Percentiles rank a stretch among this genome's conserved stretches.
phyloP scores from a whole-genome alignment of 2,329 filamentous ascomycete species.

The Epichloe gansuensis region DNA sequence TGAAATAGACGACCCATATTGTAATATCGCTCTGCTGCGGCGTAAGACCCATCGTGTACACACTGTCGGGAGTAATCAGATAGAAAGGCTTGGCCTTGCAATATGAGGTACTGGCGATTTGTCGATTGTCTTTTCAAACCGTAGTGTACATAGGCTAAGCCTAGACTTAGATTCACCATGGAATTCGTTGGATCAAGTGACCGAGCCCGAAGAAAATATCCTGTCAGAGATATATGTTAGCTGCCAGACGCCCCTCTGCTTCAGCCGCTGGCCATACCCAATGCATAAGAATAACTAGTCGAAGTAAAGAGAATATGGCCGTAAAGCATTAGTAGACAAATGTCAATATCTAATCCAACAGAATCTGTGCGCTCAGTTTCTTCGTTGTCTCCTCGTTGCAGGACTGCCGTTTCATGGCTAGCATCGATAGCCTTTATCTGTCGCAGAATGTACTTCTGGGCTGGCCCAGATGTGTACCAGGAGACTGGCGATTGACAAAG shows the following conservation, averaged over 20 bases:
- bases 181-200: slow-evolving; percentile 65
- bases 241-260: background rate
- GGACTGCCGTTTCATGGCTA: slow-evolving; percentile 31
- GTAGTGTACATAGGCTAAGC: slow-evolving; percentile 75
- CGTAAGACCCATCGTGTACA: background rate
- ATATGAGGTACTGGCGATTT: slow-evolving; percentile 76
- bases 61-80: slow-evolving; percentile 22
- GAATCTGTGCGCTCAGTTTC: background rate
- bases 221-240: slow-evolving; percentile 18
- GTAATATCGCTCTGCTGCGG: slow-evolving; percentile 23
- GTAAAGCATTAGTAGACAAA: slow-evolving; percentile 74
- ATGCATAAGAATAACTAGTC: slow-evolving; percentile 67
- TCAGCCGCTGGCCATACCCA: slow-evolving; percentile 36
- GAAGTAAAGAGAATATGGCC: slow-evolving; percentile 80
- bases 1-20: slow-evolving; percentile 27
- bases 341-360: slow-evolving; percentile 43
- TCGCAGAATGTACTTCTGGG: slow-evolving; percentile 81
- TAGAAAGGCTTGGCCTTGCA: slow-evolving; percentile 75
- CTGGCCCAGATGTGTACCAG: slow-evolving; percentile 68
- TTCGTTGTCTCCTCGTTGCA: slow-evolving; percentile 13
- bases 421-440: slow-evolving; percentile 85
- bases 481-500: slow-evolving; percentile 59
- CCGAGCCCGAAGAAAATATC: slow-evolving; percentile 72
- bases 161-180: slow-evolving; percentile 69
- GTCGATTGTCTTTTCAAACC: slow-evolving; percentile 79